Base-by-base conservation (phyloP, 176 grass and related monocot species). In the Cenchrus purpureus region DNA sequence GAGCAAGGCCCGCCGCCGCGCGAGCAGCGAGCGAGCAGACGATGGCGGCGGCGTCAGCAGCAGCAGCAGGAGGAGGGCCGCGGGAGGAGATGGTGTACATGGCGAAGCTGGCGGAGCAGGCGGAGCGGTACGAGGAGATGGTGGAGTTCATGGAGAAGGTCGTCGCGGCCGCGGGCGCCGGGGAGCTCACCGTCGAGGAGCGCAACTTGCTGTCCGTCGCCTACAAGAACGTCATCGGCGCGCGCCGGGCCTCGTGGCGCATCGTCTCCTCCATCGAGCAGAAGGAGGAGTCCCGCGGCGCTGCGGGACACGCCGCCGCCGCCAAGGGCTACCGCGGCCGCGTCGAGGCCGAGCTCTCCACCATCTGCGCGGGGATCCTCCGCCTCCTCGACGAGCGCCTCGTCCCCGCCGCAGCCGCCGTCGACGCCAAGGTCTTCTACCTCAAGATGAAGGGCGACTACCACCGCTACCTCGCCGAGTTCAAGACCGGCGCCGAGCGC, bases 91-190 rank as follows among this genome's bases (percentile, higher is more conserved):
- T 92, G 83, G 97, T 98, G 52, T 98, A 98, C 86, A 70, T 98
- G 90, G 97, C 97, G 2, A 98, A 98, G 89, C 91, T 98, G 59
- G 93, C 97, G 10, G 97, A 98, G 91, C 97, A 96, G 71, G 97
- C 97, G 63, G 97, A 98, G 97, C 86, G 97, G 60, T 98, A 98
- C 78, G 97, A 98, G 89, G 97, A 98, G 97, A 98, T 98, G 97
- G 97, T 98, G 59, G 93, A 94, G 84, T 98, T 92, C 90, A 98
- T 98, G 97, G 97, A 98, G 93, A 98, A 92, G 90, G 93, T 94
- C 17, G 93, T 88, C 10, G 40, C 80, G 29, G 89, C 86, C 4
- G 88, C 59, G 1, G 71, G 76, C 1, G 10, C 81, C n/a, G 83
- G 68, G 61, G 97, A 98, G 82, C 97, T 98, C 84, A 89, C 91